Evolutionary conservation across 768 basidiomycete species (phyloP).

Genomic region (Paxillus rubicundulus): DNA sequence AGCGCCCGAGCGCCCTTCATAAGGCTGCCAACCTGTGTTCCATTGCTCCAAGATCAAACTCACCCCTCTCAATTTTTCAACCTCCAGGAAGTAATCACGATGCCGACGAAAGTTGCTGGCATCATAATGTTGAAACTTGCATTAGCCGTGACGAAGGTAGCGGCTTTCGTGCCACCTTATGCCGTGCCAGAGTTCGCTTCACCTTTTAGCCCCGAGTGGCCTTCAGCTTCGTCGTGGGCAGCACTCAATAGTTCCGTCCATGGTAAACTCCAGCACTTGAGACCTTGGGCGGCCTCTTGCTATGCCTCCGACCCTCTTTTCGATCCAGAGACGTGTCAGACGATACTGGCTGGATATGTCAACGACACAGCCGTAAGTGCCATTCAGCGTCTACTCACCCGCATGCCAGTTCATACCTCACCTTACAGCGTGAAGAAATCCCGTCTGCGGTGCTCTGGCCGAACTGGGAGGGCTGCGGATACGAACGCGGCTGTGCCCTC

Average conservation of each 20-base stretch:
- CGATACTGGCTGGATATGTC: constrained; percentile 7
- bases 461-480: constrained; percentile 21
- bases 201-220: neutral
- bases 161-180: neutral
- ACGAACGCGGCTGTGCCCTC: constrained; percentile 11
- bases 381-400: neutral
- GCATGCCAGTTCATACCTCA: neutral
- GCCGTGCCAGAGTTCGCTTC: neutral
- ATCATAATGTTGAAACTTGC: neutral
- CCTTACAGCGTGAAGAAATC: constrained; percentile 9
- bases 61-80: neutral
- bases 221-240: neutral
- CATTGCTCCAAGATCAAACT: neutral
- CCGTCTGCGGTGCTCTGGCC: constrained; percentile 19
- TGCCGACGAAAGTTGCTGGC: neutral
- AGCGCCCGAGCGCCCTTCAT: neutral
- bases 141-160: neutral
- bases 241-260: neutral
- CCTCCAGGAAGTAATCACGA: neutral
- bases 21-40: neutral
- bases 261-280: neutral
- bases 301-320: constrained; percentile 5
- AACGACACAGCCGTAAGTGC: constrained; percentile 1
- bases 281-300: constrained; percentile 9
- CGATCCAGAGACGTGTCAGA: constrained; percentile 1